These are phyloP conservation scores for Panicum virgatum DNA, from an alignment of 202 grass and related monocot species.

Conservation along the genomic window DNA sequence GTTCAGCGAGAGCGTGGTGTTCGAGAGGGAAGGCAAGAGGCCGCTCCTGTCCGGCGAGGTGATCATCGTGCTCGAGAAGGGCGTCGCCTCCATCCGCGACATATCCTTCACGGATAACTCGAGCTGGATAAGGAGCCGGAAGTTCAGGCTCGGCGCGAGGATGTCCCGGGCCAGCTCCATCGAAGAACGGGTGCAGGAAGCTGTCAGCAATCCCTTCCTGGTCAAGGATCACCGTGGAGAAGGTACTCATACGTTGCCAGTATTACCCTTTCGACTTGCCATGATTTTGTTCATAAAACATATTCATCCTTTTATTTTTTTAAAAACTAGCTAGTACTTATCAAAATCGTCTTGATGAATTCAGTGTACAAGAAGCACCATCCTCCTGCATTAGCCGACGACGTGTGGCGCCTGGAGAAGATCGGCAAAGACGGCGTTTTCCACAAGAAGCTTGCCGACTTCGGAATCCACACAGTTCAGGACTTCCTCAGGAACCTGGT, in stretches of 20 bases:
- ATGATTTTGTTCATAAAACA: neutral
- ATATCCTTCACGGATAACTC: slow-evolving; percentile 96
- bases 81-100: slow-evolving; percentile 69
- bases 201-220: slow-evolving; percentile 79
- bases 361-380: slow-evolving; percentile 99
- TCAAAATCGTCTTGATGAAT: too few species aligned
- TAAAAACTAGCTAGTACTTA: too few species aligned
- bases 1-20: slow-evolving; percentile 81
- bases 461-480: slow-evolving; percentile 77
- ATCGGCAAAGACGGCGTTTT: slow-evolving; percentile 99
- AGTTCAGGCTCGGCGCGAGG: slow-evolving; percentile 90
- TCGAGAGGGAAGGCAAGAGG: slow-evolving; percentile 92
- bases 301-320: neutral
- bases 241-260: slow-evolving; percentile 55
- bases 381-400: slow-evolving; percentile 78
- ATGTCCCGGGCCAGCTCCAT: slow-evolving; percentile 56
- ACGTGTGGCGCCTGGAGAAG: slow-evolving; percentile 96
- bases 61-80: slow-evolving; percentile 71
- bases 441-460: slow-evolving; percentile 92
- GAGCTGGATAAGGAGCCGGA: slow-evolving; percentile 93
- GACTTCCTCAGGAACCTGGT: slow-evolving; percentile 94
- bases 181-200: slow-evolving; percentile 80
- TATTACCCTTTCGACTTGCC: neutral
- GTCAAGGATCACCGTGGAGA: slow-evolving; percentile 99
- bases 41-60: slow-evolving; percentile 82